phyloP scores from a whole-genome alignment of 768 basidiomycete genomes.

The Leccinum fibrillosum region DNA sequence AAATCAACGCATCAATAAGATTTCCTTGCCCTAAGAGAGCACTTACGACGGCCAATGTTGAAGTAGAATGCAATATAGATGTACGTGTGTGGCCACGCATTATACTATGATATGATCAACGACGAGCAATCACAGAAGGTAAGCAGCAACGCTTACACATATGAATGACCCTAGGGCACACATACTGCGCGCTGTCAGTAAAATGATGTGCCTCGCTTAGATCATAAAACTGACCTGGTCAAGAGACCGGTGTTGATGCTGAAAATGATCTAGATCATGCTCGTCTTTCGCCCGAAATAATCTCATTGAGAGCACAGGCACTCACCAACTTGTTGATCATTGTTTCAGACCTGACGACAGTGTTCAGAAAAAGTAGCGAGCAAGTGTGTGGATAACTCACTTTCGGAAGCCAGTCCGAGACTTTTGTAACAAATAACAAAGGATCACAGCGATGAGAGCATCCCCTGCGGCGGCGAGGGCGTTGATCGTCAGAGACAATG shows the following conservation, averaged over 20 bases:
- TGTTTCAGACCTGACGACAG: constrained; percentile 37
- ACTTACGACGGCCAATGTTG: constrained; percentile 56
- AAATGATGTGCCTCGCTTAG: background rate
- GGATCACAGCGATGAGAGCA: constrained; percentile 45
- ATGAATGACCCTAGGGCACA: constrained; percentile 58
- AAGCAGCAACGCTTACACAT: constrained; percentile 32
- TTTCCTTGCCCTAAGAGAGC: background rate
- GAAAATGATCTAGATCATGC: constrained; percentile 43
- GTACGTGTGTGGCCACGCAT: constrained; percentile 45
- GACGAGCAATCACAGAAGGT: background rate
- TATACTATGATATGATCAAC: constrained; percentile 36
- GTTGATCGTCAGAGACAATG: constrained; percentile 50
- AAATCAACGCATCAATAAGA: background rate
- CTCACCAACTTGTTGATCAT: constrained; percentile 46
- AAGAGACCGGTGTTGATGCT: constrained; percentile 42
- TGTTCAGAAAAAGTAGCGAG: background rate
- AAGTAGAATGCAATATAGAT: constrained; percentile 61
- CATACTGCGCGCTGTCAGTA: constrained; percentile 28
- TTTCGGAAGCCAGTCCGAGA: constrained; percentile 52
- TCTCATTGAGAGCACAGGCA: background rate
- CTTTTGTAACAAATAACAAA: constrained; percentile 44
- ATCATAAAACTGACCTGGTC: constrained; percentile 27
- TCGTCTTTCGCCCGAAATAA: background rate
- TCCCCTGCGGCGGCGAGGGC: constrained; percentile 47
- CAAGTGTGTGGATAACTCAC: constrained; percentile 13